Evolutionary conservation across 352 stramenopile species (phyloP), one percentile per base, ranked within the genome.

Genomic region (Phytophthora litchii): DNA sequence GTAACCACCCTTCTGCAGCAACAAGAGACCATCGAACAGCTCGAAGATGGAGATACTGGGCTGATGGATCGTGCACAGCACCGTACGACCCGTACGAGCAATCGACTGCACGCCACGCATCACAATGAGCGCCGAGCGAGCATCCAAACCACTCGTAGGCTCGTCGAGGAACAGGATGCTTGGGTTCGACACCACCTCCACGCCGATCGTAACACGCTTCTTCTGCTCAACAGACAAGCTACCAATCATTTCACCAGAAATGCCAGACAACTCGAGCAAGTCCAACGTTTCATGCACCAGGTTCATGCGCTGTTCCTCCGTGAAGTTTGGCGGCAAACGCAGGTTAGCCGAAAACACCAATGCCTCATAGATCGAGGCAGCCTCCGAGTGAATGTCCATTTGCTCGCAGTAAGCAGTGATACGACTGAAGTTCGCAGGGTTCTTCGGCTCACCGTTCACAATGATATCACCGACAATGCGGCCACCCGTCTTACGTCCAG

Each of bases 161-260:
- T 98, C 96, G 45, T 98, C 94, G 21, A 99, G 57, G 63, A 99
- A 97, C 54, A 99, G 51, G 17, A 99, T 78, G 53, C 92, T 93
- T 21, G 95, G 95, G 62, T 98, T 97, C 4, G 87, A 69, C 6
- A 97, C 93, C 23, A 98, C 75, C 66, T 98, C 91, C 7, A 96
- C 81, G n/a, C 80, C 95, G 49, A 98, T 98, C 9, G 91, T 94
- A n/a, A 98, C 70, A 19, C 92, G 76, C 70, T 98, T 98, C 67
- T 92, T 89, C 60, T 98, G 88, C 53, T 97, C 94, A n/a, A 97
- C 87, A 7, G 80, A 95, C 11, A 68, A 16, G 19, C 74, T 70
- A 1, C 57, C 51, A 5, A 89, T 63, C 50, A 95, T 68, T 29
- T 84, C 78, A 3, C 36, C 42, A 1, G 64, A 53, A 19, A 91